These are phyloP conservation scores for Gracilariopsis chorda DNA, from an alignment of 23 red algal species.

Conservation along the genomic window DNA sequence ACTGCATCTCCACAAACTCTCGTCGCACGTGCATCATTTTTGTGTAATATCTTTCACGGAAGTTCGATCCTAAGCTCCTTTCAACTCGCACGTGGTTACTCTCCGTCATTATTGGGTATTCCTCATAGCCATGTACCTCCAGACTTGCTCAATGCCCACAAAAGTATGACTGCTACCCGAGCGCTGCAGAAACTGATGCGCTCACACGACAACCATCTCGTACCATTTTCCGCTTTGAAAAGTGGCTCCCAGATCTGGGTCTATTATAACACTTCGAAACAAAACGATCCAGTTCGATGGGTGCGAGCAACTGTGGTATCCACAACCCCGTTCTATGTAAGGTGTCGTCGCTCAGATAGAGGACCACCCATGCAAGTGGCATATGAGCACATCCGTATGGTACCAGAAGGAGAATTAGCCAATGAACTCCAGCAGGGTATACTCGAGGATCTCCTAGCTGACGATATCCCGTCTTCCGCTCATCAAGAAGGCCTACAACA, in stretches of 20 bases:
- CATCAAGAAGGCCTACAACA: too few relatives aligned
- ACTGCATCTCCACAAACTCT: neutral
- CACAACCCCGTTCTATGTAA: neutral
- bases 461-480: neutral
- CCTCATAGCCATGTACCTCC: neutral
- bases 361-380: constrained; percentile 17
- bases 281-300: constrained; percentile 32
- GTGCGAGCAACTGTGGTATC: neutral
- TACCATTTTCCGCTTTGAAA: constrained; percentile 6
- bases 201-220: neutral
- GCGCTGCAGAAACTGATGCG: constrained; percentile 40
- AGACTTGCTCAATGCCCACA: constrained; percentile 42
- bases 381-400: constrained; percentile 3
- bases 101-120: constrained; percentile 24
- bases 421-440: neutral
- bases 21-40: constrained; percentile 1
- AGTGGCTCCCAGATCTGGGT: neutral
- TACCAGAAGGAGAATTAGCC: neutral
- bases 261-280: constrained; percentile 47
- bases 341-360: neutral
- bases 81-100: constrained; percentile 22
- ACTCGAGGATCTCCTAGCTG: constrained; percentile 17
- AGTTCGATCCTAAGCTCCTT: constrained; percentile 3
- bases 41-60: constrained; percentile 24
- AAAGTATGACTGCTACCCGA: neutral